Evolutionary conservation across 78 protist genomes (phyloP).

Genomic region (Planoprotostelium fungivorum): DNA sequence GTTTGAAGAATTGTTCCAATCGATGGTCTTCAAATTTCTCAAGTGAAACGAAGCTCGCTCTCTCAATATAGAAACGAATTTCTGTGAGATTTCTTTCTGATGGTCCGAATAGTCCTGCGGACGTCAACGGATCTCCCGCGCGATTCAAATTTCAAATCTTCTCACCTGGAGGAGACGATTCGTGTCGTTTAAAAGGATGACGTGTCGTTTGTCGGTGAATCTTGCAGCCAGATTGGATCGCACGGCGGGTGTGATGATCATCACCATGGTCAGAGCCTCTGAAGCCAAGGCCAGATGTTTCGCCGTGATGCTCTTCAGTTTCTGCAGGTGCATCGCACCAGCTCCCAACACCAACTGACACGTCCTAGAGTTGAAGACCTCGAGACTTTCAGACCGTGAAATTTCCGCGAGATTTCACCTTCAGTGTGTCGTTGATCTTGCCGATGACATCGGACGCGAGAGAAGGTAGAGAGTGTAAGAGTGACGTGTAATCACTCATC

Average conservation of each 20-base stretch:
- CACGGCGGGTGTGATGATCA: not conserved
- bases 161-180: not conserved
- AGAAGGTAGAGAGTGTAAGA: conserved; percentile 24
- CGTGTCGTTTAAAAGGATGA: not conserved
- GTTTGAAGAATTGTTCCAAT: not conserved
- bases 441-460: conserved; percentile 24
- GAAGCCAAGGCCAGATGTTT: conserved; percentile 44
- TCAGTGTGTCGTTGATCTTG: conserved; percentile 11
- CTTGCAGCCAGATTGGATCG: not conserved
- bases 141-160: not conserved
- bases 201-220: not conserved
- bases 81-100: not conserved
- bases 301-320: conserved; percentile 35
- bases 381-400: not conserved
- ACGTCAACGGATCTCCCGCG: too few relatives aligned
- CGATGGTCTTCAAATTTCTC: not conserved
- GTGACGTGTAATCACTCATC: conserved; percentile 22
- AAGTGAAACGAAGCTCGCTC: not conserved
- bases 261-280: conserved; percentile 21
- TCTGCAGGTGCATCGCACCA: conserved; percentile 56
- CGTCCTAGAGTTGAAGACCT: conserved; percentile 37
- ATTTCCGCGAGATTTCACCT: not conserved
- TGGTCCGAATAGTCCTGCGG: not conserved
- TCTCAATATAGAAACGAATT: not conserved
- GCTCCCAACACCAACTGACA: conserved; percentile 47